Conservation (phyloP, 2,329 filamentous ascomycete species). For the Coleophoma cylindrospora region DNA sequence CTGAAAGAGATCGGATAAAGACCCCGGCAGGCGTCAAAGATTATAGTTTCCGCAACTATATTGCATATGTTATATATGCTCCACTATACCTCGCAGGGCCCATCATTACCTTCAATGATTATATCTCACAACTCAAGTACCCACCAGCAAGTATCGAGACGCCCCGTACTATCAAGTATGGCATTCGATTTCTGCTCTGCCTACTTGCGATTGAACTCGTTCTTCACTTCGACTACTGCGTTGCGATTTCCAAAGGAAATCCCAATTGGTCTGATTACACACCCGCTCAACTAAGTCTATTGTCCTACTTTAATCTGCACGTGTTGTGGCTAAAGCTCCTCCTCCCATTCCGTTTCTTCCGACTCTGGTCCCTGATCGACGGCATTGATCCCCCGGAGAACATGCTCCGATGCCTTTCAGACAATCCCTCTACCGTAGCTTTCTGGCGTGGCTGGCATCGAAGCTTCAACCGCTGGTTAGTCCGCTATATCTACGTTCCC, state of each 20-base stretch:
- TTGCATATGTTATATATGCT: constrained; percentile 86
- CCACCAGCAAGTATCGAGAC: constrained; percentile 64
- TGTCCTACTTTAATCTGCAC: constrained; percentile 94
- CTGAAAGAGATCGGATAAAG: constrained; percentile 80
- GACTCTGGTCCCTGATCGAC: constrained; percentile 89
- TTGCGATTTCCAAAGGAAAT: constrained; percentile 79
- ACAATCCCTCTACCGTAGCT: constrained; percentile 85
- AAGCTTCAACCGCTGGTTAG: constrained; percentile 88
- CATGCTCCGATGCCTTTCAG: constrained; percentile 92
- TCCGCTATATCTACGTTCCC: constrained; percentile 91
- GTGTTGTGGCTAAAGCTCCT: constrained; percentile 97
- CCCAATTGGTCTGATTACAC: constrained; percentile 82
- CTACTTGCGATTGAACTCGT: constrained; percentile 88
- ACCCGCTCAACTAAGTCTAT: constrained; percentile 79
- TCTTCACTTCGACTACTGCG: constrained; percentile 87
- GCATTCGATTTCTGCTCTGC: constrained; percentile 71
- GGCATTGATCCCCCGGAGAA: constrained; percentile 95
- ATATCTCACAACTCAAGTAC: constrained; percentile 80
- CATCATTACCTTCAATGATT: constrained; percentile 97
- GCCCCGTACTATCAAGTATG: constrained; percentile 73
- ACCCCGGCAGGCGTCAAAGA: constrained; percentile 67
- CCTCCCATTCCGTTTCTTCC: constrained; percentile 96
- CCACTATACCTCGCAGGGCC: constrained; percentile 90
- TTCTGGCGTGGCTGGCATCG: constrained; percentile 99
- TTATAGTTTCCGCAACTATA: constrained; percentile 79